Evolutionary conservation across 345 rosid genomes (phyloP).

Genomic region (Euphorbia peplus): DNA sequence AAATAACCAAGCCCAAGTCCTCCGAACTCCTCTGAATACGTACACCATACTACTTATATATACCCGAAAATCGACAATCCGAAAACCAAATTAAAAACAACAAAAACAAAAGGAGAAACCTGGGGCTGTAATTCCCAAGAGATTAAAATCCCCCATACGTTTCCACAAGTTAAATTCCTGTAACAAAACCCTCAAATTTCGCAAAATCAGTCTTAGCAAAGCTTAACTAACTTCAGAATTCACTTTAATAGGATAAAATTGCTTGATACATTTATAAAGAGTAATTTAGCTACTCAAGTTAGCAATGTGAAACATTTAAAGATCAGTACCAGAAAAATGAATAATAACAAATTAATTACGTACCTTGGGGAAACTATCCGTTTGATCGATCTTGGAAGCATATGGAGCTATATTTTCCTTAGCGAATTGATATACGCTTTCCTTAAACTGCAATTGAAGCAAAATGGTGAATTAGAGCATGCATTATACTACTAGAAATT

Average conservation of each 20-base stretch:
- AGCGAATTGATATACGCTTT: constrained; percentile 81
- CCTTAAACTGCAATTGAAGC: constrained; percentile 67
- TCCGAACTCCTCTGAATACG: constrained; percentile 73
- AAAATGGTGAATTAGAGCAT: neutral
- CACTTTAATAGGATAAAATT: too few species aligned
- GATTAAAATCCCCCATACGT: constrained; percentile 91
- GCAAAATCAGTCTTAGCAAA: too few species aligned
- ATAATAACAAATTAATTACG: too few species aligned
- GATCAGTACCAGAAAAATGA: neutral
- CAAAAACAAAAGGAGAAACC: constrained; percentile 42
- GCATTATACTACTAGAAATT: too few species aligned
- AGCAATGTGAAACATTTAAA: too few species aligned
- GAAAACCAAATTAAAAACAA: neutral
- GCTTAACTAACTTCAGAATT: too few species aligned
- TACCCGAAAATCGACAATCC: neutral
- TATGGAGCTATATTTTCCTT: constrained; percentile 71
- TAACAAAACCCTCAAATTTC: neutral
- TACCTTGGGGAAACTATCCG: constrained; percentile 86
- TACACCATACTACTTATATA: too few species aligned
- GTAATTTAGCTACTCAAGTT: too few species aligned
- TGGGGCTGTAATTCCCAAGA: constrained; percentile 90
- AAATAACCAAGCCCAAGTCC: constrained; percentile 96
- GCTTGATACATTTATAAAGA: too few species aligned
- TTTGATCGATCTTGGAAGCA: constrained; percentile 65
- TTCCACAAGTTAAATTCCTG: constrained; percentile 93